These are phyloP conservation scores for Amaranthus cruentus DNA, from an alignment of 148 eudicot species.

Conservation along the genomic window DNA sequence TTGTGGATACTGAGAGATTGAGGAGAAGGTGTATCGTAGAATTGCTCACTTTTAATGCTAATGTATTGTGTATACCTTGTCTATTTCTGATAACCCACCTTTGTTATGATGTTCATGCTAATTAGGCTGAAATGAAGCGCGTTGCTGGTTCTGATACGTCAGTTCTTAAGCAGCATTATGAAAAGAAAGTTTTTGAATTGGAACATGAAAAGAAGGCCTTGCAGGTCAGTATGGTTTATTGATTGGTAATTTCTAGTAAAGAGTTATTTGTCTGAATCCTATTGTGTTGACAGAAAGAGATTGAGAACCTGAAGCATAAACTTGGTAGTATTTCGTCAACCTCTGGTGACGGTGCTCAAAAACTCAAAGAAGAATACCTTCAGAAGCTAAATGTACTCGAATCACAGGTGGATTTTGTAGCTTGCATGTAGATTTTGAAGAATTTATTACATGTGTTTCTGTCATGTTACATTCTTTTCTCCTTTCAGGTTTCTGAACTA, in stretches of 20 bases:
- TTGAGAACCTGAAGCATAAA: constrained; percentile 71
- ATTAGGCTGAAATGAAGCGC: constrained; percentile 94
- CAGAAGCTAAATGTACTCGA: constrained; percentile 85
- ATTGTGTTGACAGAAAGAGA: constrained; percentile 64
- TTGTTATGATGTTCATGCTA: not conserved
- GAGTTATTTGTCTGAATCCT: constrained; percentile 12
- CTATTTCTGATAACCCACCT: too few species aligned
- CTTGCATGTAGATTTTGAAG: not conserved
- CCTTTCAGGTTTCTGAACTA: constrained; percentile 66
- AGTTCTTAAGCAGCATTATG: constrained; percentile 82
- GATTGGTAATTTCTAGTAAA: not conserved
- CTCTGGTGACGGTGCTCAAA: constrained; percentile 77
- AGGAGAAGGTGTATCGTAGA: not conserved
- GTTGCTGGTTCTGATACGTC: constrained; percentile 58
- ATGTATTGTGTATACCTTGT: too few species aligned
- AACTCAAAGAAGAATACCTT: constrained; percentile 86
- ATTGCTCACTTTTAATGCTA: not conserved
- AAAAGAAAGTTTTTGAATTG: constrained; percentile 83
- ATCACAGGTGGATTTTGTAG: constrained; percentile 52
- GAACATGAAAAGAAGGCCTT: constrained; percentile 77
- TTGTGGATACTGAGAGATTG: not conserved
- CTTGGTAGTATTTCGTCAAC: constrained; percentile 64
- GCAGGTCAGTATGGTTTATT: constrained; percentile 45
- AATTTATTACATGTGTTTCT: not conserved
- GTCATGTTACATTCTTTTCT: not conserved